Base-by-base conservation (phyloP, 2,329 filamentous ascomycete genomes). In the Colletotrichum gloeosporioides region DNA sequence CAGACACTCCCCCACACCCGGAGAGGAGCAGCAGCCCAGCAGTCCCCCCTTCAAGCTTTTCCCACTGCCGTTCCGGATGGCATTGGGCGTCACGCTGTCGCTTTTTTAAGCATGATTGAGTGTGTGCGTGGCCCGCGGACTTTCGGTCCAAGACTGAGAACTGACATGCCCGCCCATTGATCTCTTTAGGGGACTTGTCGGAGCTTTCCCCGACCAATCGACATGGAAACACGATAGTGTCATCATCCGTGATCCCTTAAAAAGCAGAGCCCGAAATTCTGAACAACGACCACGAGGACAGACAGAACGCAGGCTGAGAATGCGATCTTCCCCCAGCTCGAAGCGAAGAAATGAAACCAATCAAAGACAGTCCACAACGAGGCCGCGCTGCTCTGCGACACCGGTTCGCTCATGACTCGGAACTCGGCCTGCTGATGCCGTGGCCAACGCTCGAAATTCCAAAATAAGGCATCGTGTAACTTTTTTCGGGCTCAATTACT, bases 341-440 rank as follows among this genome's bases (percentile, higher is more conserved):
- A 8, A 36, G 4, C 25, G 6, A 22, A n/a, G 32, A 66, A 67
- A 71, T 62, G 72, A 75, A n/a, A 29, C 53, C 61, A 75, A 75
- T 66, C 34, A 66, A 71, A 62, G 9, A 36, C 10, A 29, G 10
- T 25, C 61, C 57, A 34, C 66, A 64, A 29, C 25, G 31, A 64
- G 32, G 59, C 31, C 15, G 31, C 34, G 18, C 57, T 73, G 57
- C 65, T 13, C 57, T 69, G 57, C 65, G 27, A 39, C 32, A 57
- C 29, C 18, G 18, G 64, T 69, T 76, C 59, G 63, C 12, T 63
- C 59, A 49, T 74, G 64, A 76, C 70, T 73, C 70, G 64, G 25
- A 18, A 2, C 12, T 22, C 34, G 49, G 16, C 25, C 61, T 34
- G 61, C 69, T 31, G 57, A 69, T 53, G 65, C 31, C 31, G 39